These are phyloP conservation scores for Stentor roeselii DNA, from an alignment of 73 alveolate species.

Conservation along the genomic window DNA sequence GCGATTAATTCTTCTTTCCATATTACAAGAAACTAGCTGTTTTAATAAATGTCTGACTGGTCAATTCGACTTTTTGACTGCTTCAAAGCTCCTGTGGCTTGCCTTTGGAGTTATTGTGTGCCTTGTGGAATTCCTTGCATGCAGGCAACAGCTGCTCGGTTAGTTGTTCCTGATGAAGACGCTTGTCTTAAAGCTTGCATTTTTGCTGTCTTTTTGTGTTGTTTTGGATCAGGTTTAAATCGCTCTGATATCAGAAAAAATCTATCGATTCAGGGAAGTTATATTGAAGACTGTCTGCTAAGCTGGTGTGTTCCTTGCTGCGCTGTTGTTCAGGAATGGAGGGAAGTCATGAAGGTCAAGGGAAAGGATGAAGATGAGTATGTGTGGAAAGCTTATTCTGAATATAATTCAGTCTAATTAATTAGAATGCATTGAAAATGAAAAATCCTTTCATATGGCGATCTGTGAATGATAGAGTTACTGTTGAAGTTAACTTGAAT, in stretches of 20 bases:
- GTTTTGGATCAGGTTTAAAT: slow-evolving; percentile 1
- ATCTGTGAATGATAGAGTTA: too few relatives aligned
- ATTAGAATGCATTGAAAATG: too few relatives aligned
- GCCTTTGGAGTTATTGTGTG: slow-evolving; percentile 12
- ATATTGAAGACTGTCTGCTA: not conserved
- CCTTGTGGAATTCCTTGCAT: not conserved
- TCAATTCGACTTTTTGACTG: not conserved
- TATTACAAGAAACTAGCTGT: too few relatives aligned
- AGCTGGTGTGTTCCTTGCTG: slow-evolving; percentile 14
- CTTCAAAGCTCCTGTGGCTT: not conserved
- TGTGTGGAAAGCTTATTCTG: slow-evolving; percentile 17
- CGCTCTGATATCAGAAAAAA: not conserved
- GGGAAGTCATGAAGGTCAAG: slow-evolving; percentile 16
- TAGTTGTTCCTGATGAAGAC: not conserved
- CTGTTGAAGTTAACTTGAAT: too few relatives aligned
- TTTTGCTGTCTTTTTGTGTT: not conserved
- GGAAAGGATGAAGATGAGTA: slow-evolving; percentile 3
- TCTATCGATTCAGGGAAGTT: not conserved
- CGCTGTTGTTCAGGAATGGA: slow-evolving; percentile 7
- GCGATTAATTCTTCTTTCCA: too few relatives aligned
- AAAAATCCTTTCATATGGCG: too few relatives aligned
- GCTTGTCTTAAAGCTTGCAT: not conserved
- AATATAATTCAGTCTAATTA: not conserved
- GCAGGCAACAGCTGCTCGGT: slow-evolving; percentile 4
- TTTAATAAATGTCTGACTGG: not conserved